Evolutionary conservation across 768 basidiomycete species (phyloP).

Genomic region (Dentipellis sp.): DNA sequence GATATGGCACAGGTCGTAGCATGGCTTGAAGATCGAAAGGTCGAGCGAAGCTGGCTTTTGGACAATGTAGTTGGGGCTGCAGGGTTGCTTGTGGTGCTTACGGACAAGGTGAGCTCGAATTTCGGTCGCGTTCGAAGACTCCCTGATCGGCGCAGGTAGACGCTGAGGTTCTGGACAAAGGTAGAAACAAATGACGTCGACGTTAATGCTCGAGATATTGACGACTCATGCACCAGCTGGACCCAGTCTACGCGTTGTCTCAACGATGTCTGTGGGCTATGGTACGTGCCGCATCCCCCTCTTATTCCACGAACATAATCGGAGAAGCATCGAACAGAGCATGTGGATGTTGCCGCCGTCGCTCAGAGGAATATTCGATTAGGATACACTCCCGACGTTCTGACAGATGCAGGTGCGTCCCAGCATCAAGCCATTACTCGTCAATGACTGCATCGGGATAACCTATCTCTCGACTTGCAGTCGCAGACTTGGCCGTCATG

Average conservation of each 20-base stretch:
- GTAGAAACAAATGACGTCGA: conserved; percentile 18
- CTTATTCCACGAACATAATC: neutral
- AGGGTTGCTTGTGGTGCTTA: conserved; percentile 50
- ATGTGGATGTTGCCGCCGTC: conserved; percentile 57
- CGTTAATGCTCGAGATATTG: neutral
- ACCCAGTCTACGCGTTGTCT: conserved; percentile 66
- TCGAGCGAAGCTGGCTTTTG: conserved; percentile 63
- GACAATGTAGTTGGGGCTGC: conserved; percentile 57
- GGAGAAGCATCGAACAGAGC: conserved; percentile 46
- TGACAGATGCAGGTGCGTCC: conserved; percentile 76
- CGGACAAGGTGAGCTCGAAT: conserved; percentile 49
- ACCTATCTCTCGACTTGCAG: conserved; percentile 29
- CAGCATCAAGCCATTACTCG: neutral
- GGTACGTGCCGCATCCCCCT: conserved; percentile 32
- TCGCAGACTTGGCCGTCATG: conserved; percentile 88
- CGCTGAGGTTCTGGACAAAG: conserved; percentile 57
- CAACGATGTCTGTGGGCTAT: conserved; percentile 89
- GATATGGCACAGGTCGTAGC: conserved; percentile 28
- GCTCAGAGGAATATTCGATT: conserved; percentile 56
- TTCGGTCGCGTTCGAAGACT: conserved; percentile 4
- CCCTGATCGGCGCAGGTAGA: conserved; percentile 44
- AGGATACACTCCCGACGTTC: conserved; percentile 90
- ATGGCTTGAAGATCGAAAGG: conserved; percentile 46
- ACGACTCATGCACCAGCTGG: conserved; percentile 27
- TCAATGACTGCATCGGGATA: neutral